These are phyloP conservation scores for Cytospora paraplurivora DNA, from an alignment of 2,329 filamentous ascomycete species.

Conservation along the genomic window DNA sequence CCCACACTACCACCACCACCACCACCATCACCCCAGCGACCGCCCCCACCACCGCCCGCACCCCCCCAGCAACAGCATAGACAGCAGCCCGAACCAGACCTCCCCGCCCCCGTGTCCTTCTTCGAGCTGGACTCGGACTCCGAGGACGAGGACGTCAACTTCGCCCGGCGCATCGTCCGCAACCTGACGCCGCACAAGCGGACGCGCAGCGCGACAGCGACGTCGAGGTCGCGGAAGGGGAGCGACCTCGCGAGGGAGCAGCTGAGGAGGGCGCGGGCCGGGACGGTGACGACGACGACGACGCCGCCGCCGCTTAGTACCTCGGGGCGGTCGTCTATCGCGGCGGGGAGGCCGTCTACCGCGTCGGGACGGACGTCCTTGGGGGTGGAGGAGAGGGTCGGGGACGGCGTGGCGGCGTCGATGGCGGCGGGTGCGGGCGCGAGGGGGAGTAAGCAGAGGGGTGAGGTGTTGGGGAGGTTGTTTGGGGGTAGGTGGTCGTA, in stretches of 20 bases:
- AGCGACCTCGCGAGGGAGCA: slow-evolving; percentile 24
- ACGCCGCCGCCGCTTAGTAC: neutral
- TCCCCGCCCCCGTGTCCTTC: slow-evolving; percentile 42
- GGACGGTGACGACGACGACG: neutral
- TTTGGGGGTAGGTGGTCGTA: slow-evolving; percentile 13
- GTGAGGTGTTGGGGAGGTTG: slow-evolving; percentile 23
- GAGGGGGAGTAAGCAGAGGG: slow-evolving; percentile 11
- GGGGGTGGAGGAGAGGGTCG: neutral
- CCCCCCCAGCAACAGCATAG: slow-evolving; percentile 37
- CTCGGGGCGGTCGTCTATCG: neutral
- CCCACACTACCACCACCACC: neutral
- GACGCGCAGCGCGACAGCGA: slow-evolving; percentile 41
- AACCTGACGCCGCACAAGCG: slow-evolving; percentile 38
- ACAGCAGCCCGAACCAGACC: neutral
- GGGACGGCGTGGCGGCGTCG: neutral
- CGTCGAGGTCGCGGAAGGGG: slow-evolving; percentile 31
- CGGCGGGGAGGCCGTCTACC: neutral
- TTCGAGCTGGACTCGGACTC: slow-evolving; percentile 53
- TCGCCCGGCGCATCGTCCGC: slow-evolving; percentile 46
- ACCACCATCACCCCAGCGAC: neutral
- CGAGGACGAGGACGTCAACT: slow-evolving; percentile 39
- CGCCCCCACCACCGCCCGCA: too few species aligned
- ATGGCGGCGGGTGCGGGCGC: neutral
- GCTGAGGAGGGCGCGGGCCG: slow-evolving; percentile 21
- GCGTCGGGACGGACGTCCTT: neutral